phyloP scores from a whole-genome alignment of 257 asterid genomes.

The Coffea canephora region DNA sequence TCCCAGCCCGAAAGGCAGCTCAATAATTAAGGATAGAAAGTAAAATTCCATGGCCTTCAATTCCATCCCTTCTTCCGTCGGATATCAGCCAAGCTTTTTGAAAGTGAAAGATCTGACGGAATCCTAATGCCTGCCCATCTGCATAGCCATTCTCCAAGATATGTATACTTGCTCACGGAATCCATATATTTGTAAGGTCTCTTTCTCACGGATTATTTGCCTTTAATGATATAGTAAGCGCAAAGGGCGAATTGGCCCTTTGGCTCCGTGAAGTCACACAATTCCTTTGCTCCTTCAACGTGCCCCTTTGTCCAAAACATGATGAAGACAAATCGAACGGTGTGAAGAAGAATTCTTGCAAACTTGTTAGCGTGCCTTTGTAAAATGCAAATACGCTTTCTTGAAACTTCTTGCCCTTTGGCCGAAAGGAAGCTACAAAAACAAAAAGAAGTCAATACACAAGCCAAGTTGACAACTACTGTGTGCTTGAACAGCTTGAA shows the following conservation, averaged over 20 bases:
- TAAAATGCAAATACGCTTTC: too few species aligned
- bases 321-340: not conserved
- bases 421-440: not conserved
- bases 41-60: not conserved
- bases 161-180: not conserved
- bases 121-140: not conserved
- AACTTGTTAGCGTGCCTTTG: too few species aligned
- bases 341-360: not conserved
- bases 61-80: not conserved
- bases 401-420: not conserved
- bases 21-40: not conserved
- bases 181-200: not conserved
- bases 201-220: conserved; percentile 4
- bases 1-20: not conserved
- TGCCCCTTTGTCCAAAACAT: not conserved
- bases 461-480: conserved; percentile 21
- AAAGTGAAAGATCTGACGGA: not conserved
- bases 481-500: conserved; percentile 10
- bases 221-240: conserved; percentile 1
- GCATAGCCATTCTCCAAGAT: not conserved
- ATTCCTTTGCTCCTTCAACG: not conserved
- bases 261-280: conserved; percentile 26
- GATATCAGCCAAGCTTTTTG: not conserved
- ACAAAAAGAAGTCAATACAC: not conserved
- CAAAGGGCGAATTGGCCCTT: conserved; percentile 18